A percentile compares a stretch with the other conserved stretches of the same genome.
Evolutionary conservation across 257 asterid genomes (phyloP).

Genomic region (Ophiorrhiza pumila): DNA sequence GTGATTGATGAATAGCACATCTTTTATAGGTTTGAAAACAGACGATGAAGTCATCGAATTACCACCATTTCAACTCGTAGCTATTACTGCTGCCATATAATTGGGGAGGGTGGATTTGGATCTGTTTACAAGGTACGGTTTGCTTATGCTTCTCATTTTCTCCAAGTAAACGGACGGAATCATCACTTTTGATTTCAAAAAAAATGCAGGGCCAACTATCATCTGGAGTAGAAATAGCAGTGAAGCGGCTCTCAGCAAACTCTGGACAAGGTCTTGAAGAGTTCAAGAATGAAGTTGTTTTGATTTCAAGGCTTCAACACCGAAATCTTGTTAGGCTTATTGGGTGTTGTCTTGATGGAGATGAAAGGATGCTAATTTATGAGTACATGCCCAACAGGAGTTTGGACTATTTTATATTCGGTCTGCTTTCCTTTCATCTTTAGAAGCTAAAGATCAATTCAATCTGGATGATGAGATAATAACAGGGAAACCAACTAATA

Average conservation of each 20-base stretch:
- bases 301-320: slow-evolving; percentile 48
- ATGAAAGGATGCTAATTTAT: slow-evolving; percentile 40
- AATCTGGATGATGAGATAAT: neutral
- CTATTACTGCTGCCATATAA: slow-evolving; percentile 27
- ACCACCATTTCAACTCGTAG: slow-evolving; percentile 27
- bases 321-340: slow-evolving; percentile 39
- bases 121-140: slow-evolving; percentile 43
- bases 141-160: neutral
- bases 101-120: slow-evolving; percentile 51
- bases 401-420: slow-evolving; percentile 35
- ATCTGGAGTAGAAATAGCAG: slow-evolving; percentile 35
- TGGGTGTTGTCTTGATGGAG: slow-evolving; percentile 38
- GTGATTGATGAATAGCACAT: neutral
- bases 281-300: slow-evolving; percentile 18
- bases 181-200: neutral
- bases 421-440: slow-evolving; percentile 17
- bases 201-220: slow-evolving; percentile 31
- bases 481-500: neutral
- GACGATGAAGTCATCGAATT: slow-evolving; percentile 26
- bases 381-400: slow-evolving; percentile 40
- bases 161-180: neutral
- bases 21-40: slow-evolving; percentile 9
- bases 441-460: neutral
- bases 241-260: slow-evolving; percentile 39
- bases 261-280: slow-evolving; percentile 40